Base-by-base conservation (phyloP, 2,329 filamentous ascomycete genomes). In the Fusarium lateritium region DNA sequence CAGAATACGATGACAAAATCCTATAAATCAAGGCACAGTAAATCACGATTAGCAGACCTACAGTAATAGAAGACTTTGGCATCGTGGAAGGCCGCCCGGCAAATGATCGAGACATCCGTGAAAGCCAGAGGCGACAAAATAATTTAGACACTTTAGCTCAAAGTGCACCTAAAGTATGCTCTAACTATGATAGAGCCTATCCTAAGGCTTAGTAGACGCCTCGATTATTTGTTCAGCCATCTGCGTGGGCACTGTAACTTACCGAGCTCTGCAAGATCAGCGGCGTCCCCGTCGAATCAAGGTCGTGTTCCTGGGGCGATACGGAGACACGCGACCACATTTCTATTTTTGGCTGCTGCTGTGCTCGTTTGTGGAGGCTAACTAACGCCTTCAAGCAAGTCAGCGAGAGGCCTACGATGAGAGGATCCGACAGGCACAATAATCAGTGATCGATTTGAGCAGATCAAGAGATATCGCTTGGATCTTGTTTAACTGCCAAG, bases 321-420 rank as follows among this genome's bases (percentile, higher is more conserved):
- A 67, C 57, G 50, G 59, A 19, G 46, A 66, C 72, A 74, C 72
- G 66, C 64, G 72, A 74, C 54, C 62, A 64, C 15, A 33, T 53
- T 65, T 63, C 72, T 73, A 74, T 74, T 74, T 74, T 74, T 74
- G 59, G 62, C 33, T 45, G 26, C 22, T 55, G 24, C 28, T 24
- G 31, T 56, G 53, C 33, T 56, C 56, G 44, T 56, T 22, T 36
- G 31, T 26, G 36, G 47, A 53, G 59, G 46, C 42, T 31, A 33
- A 43, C 42, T 31, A 33, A 43, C 46, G 40, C 34, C 40, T 52
- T 28, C 24, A 36, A 39, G 65, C 51, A 52, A 62, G 56, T 42
- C 33, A 53, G 22, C 24, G 50, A 28, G 44, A 26, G 39, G 42
- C 26, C 24, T 51, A 7, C 6, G 10, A 28, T 46, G 28, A 26